Evolutionary conservation across 495 filamentous ascomycete genomes (phyloP).

Genomic region (Saxophila tyrrhenica): DNA sequence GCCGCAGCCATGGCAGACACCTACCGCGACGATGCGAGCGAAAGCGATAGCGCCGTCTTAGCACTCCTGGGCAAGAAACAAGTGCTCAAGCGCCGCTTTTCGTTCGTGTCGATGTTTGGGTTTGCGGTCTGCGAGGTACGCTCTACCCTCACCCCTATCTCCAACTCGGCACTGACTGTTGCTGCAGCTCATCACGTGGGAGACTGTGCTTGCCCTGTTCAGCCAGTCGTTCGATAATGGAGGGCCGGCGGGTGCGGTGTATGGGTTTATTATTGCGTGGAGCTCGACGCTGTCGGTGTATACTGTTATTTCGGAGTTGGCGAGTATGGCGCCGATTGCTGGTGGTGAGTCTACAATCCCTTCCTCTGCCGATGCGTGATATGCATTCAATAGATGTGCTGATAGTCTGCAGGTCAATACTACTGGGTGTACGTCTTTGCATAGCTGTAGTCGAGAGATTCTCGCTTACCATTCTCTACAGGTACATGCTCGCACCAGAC

Average conservation of each 20-base stretch:
- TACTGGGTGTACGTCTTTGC: constrained; percentile 25
- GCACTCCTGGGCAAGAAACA: constrained; percentile 21
- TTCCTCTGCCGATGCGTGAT: too few species aligned
- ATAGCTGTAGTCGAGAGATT: background rate
- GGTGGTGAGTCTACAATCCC: background rate
- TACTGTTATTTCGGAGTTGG: constrained; percentile 24
- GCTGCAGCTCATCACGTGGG: constrained; percentile 11
- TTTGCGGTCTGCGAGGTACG: constrained; percentile 12
- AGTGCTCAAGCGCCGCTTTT: constrained; percentile 17
- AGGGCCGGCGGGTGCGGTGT: constrained; percentile 26
- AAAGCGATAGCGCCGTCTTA: constrained; percentile 5
- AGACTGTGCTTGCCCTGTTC: constrained; percentile 14
- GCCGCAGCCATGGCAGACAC: constrained; percentile 4
- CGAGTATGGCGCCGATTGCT: constrained; percentile 23
- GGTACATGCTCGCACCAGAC: constrained; percentile 25
- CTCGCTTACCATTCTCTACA: too few species aligned
- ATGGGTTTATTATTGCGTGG: constrained; percentile 20
- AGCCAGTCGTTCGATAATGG: constrained; percentile 24
- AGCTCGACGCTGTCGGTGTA: constrained; percentile 17
- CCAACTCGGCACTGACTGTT: background rate
- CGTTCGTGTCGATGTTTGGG: constrained; percentile 11
- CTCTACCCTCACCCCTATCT: background rate
- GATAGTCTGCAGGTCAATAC: constrained; percentile 22
- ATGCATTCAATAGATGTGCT: too few species aligned
- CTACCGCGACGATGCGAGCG: background rate